Evolutionary conservation across 768 basidiomycete genomes (phyloP), one percentile per base, ranked within the genome.

Genomic region (Grammothele lineata): DNA sequence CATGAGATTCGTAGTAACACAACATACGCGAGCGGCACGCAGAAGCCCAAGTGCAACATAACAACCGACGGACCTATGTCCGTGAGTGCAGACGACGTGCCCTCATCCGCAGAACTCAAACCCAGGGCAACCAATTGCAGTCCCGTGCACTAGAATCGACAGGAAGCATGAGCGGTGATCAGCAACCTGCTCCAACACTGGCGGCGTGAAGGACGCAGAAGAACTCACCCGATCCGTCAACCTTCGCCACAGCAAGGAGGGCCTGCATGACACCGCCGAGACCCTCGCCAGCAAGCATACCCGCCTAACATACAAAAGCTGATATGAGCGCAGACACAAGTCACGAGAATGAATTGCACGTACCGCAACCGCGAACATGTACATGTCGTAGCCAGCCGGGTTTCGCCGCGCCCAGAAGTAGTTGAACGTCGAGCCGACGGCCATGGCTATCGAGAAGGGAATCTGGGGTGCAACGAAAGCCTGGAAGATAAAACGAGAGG

Each of bases 201-300:
- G n/a, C n/a, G n/a, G n/a, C n/a, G n/a, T n/a, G n/a, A n/a, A n/a
- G n/a, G n/a, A n/a, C 23, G 40, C n/a, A 40, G 19, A 12, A 37
- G 17, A 25, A 67, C 71, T 64, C 55, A 73, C 72, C 68, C 22
- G 64, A 57, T 25, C 77, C 77, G 48, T 77, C 75, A 30, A 79
- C 78, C 42, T 72, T 72, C 32, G 68, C 60, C 41, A 80, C 66
- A 24, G 76, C 73, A 17, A 81, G 66, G 14, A 80, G 59, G 9
- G 79, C 78, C 50, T 75, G 73, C 59, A 80, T 70, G 40, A 82
- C 78, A 57, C 79, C 80, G 22, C 78, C 80, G 30, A 82, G 66
- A 63, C 80, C 80, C 47, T 70, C 70, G 21, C 70, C 70, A 10
- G 70, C 68, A 30, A 72, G 61, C 51, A 68, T 63, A 33, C 68